Evolutionary conservation across 768 basidiomycete genomes (phyloP).

Genomic region (Suillus sp.): DNA sequence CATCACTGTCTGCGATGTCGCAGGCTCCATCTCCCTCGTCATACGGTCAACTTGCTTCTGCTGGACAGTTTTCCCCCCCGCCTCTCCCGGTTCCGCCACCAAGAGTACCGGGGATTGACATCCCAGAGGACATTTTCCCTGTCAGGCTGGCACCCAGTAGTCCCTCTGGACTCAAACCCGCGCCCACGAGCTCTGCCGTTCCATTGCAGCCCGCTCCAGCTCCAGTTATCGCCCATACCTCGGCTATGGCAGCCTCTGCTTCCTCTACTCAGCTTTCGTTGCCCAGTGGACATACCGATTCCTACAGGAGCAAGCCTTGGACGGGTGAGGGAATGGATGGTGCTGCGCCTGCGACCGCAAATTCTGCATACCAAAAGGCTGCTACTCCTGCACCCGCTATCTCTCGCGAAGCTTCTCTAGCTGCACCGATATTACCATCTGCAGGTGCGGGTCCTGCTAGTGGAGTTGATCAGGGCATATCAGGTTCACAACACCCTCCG

Average conservation of each 20-base stretch:
- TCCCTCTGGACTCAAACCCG: background rate
- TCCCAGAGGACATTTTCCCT: conserved; percentile 6
- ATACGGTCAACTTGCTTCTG: background rate
- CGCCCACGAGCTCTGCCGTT: background rate
- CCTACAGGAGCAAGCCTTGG: conserved; percentile 2
- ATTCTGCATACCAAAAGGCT: background rate
- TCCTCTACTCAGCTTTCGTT: background rate
- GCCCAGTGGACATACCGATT: background rate
- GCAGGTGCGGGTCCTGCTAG: background rate
- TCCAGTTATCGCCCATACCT: background rate
- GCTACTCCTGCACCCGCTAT: background rate
- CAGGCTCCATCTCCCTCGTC: background rate
- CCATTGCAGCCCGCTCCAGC: conserved; percentile 1
- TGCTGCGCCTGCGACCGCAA: background rate
- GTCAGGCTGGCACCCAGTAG: background rate
- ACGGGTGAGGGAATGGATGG: background rate
- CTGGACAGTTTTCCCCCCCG: conserved; percentile 30
- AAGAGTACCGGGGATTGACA: conserved; percentile 14
- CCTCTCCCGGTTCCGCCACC: conserved; percentile 34
- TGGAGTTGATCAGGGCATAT: background rate
- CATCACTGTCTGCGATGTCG: background rate
- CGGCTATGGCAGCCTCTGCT: background rate
- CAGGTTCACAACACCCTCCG: background rate
- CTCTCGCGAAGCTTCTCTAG: conserved; percentile 1
- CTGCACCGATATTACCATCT: background rate